Base-by-base conservation (phyloP, 371 early-diverging fungal species). In the Furculomyces boomerangus region DNA sequence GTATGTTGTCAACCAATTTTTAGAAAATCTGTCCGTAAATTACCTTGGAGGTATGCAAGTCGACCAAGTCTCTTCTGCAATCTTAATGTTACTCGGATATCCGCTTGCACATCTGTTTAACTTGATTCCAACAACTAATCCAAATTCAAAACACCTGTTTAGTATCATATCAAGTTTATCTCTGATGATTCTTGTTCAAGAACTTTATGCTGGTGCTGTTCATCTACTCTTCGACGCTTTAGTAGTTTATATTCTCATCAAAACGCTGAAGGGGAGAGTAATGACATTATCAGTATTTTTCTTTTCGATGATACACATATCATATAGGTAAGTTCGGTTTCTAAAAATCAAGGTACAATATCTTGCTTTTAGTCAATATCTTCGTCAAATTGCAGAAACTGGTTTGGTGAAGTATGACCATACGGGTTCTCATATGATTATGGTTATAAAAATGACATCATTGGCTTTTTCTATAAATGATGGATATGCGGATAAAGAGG, bases 371-470 rank as follows among this genome's bases (percentile, higher is more conserved):
- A 53, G 53, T 31, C 53, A 53, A 26, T 43, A 43, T 32, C 20
- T 53, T 37, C 20, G 53, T 3, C 53, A 53, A 28, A 53, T 53
- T 24, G 14, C 41, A 10, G 47, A 47, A 29, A 48, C 49, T 24
- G 49, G 29, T 3, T 29, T 28, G n/a, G 56, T 60, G 24, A 55
- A 55, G 28, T 73, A 87, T 51, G 93, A 94, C 70, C 75, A 82
- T 54, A 86, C 93, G 3, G 89, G 88, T 13, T 80, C 88, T 1
- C 77, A 88, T 65, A 95, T 95, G 95, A 75, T 95, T 28, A 66
- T 86, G 45, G 83, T 85, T 7, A 87, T 92, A 60, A 92, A 92
- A 64, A 60, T 88, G 45, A 80, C 88, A 10, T 79, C 85, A 5
- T 87, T 86, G 69, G 93, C 89, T 0, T 93, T 83, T 70, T 80